Base-by-base conservation (phyloP, 352 stramenopile genomes). In the Globisporangium perplexum region DNA sequence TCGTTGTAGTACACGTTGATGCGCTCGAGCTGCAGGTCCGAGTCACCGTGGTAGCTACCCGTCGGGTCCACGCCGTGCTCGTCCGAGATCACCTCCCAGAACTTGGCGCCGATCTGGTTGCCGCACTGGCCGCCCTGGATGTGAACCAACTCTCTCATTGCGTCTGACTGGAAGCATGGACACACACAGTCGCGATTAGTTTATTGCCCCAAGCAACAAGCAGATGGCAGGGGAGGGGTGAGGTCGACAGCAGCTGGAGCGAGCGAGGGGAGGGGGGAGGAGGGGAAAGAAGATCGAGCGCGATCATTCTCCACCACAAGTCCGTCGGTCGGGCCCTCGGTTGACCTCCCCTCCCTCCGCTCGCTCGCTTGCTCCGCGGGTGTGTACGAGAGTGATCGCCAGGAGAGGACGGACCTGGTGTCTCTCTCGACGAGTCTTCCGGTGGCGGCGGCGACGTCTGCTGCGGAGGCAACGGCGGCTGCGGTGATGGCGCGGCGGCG, bases 1-100 rank as follows among this genome's bases (percentile, higher is more conserved):
- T 99, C 97, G 66, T 99, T 98, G 88, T 98, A 99, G 85, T 99
- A 99, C 53, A 99, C 97, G 63, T 98, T 98, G 78, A 99, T 98
- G 68, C 96, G 90, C 68, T 98, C 86, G 47, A 99, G 81, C 78
- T 99, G 97, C 41, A 98, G 66, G 62, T 98, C 88, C 43, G 96
- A 98, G 83, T 98, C 95, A 50, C 96, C 96, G 66, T 96, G 75
- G 79, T 98, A 98, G 55, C 66, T 82, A 68, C 96, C 96, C 38
- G 81, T 94, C 18, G 82, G 77, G 68, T 96, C 80, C 59, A 98
- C 93, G 48, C 94, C 96, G 69, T 99, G 96, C 71, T 99, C 96
- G 57, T 97, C 83, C 33, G 91, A 97, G 73, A 98, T 98, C 41
- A 98, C 89, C 68, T 98, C 91, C 96, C 96, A 98, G 75, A 98